Conservation (phyloP, 202 grass and related monocot species). For the Zizania palustris region DNA sequence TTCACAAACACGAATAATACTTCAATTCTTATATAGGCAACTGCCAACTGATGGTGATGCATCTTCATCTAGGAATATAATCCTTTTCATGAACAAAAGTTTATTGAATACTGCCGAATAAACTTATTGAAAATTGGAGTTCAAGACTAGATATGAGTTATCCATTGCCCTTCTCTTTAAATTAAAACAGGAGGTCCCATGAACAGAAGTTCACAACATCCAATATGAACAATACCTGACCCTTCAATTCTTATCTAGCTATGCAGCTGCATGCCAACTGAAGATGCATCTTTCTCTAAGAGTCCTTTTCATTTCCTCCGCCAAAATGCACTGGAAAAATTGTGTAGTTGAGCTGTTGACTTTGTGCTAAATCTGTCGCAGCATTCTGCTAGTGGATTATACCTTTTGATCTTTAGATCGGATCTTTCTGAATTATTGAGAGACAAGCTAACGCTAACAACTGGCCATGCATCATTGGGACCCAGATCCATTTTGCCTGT, state of each 20-base stretch:
- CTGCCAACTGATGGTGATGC: too few species aligned
- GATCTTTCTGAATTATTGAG: constrained; percentile 41
- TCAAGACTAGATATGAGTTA: background rate
- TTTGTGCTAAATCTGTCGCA: background rate
- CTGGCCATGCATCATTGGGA: background rate
- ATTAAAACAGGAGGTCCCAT: too few species aligned
- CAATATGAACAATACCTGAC: background rate
- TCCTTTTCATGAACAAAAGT: too few species aligned
- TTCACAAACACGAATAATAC: too few species aligned
- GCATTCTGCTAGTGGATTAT: constrained; percentile 9
- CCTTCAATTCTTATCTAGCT: background rate
- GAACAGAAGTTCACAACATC: background rate
- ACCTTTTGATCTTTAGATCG: constrained; percentile 16
- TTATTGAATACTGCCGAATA: too few species aligned
- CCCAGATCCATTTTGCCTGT: background rate
- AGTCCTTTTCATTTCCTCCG: background rate
- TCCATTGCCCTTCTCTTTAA: too few species aligned
- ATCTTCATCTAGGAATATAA: too few species aligned
- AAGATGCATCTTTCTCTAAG: background rate
- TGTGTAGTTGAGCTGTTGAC: background rate
- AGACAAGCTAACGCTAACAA: background rate
- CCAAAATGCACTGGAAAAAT: background rate
- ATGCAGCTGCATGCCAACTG: background rate
- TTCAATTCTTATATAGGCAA: too few species aligned
- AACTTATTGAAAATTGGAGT: background rate